phyloP scores from a whole-genome alignment of 352 stramenopile genomes.

The Globisporangium lucens region DNA sequence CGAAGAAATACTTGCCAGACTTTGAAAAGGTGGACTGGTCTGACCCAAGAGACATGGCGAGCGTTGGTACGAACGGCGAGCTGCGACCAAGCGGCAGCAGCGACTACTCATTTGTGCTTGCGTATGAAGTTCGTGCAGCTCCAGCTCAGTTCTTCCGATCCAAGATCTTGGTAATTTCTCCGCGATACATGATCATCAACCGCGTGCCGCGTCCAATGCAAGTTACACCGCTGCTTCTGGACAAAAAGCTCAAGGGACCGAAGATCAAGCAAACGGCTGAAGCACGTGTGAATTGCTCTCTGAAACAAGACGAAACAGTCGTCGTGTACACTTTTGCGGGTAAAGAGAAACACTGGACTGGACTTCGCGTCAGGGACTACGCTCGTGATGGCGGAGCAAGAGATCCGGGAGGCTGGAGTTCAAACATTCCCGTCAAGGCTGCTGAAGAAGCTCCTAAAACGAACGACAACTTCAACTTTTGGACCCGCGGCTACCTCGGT shows the following conservation, averaged over 20 bases:
- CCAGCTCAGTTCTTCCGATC: conserved; percentile 80
- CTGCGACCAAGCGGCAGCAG: conserved; percentile 39
- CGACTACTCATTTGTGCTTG: conserved; percentile 70
- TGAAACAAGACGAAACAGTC: conserved; percentile 52
- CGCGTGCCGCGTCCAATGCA: conserved; percentile 58
- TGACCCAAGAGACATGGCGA: conserved; percentile 63
- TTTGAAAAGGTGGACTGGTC: conserved; percentile 78
- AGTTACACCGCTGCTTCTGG: conserved; percentile 68
- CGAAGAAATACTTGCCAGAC: conserved; percentile 69
- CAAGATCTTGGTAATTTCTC: conserved; percentile 79
- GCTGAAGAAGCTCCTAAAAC: conserved; percentile 33
- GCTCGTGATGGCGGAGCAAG: conserved; percentile 33
- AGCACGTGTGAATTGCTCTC: conserved; percentile 32
- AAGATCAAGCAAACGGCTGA: conserved; percentile 25
- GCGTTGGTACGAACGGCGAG: conserved; percentile 74
- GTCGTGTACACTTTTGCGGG: conserved; percentile 70
- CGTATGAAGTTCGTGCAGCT: conserved; percentile 76
- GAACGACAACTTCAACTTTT: conserved; percentile 49
- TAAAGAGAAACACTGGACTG: conserved; percentile 67
- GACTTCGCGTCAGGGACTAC: conserved; percentile 64
- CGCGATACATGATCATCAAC: conserved; percentile 74
- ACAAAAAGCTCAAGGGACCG: conserved; percentile 59
- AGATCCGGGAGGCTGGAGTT: conserved; percentile 58
- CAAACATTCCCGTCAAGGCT: conserved; percentile 37
- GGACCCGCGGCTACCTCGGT: conserved; percentile 66